Base-by-base conservation (phyloP, 1,139 yeast genomes). In the Debaryomyces sp. region DNA sequence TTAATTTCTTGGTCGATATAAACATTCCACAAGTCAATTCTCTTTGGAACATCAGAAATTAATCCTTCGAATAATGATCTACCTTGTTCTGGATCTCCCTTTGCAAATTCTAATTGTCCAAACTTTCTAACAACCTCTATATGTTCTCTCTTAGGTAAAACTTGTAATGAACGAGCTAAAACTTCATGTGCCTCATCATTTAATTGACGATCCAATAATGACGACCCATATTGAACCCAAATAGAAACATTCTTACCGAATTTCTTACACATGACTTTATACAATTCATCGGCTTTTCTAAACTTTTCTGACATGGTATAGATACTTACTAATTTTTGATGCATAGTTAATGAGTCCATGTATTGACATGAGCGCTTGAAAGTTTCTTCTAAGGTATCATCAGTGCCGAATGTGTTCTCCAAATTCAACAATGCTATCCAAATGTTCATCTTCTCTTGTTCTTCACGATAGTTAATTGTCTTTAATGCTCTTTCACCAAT, bases 341-440 rank as follows among this genome's bases (percentile, higher is more conserved):
- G 91, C 79, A 91, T 87, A 12, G 81, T 77, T 58, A 80, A 80
- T 1, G 96, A 78, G 59, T 94, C 99, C 96, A 91, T 91, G 69
- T 85, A 89, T 68, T 91, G 96, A 60, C 89, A 84, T 1, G 98
- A 81, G 57, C 89, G 84, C 66, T 83, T 85, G 79, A 94, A 94
- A 0, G 81, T 80, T 27, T 85, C 90, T 48, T 89, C 92, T 47
- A 92, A 71, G 4, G 95, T 72, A 53, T 90, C 97, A 8, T 85
- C 86, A 26, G 89, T 80, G 49, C 99, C 99, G 68, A 94, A 94
- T 13, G 92, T 85, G 67, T 89, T 90, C 68, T 94, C 99, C 79
- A 95, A 81, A 70, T 95, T 94, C 60, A 94, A 81, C 63, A 91
- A 70, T 1, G 98, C 99, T 66, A 94, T 89, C 99, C 99, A 95